These are phyloP conservation scores for Diutina scorzettiae DNA, from an alignment of 1,139 yeast genomes.

Conservation along the genomic window DNA sequence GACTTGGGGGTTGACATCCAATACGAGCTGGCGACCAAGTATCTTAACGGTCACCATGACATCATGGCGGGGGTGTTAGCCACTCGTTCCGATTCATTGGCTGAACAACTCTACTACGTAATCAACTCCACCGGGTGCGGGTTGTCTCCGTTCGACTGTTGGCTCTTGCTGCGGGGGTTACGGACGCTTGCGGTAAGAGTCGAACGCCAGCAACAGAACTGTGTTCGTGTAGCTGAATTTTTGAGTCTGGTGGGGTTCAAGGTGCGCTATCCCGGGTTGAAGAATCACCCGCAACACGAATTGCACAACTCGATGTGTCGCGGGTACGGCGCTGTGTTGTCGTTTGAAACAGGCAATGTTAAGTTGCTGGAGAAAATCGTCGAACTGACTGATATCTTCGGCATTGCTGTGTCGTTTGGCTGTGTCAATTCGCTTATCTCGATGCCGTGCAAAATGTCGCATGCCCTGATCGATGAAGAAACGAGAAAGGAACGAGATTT, in stretches of 20 bases:
- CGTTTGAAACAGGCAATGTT: constrained; percentile 76
- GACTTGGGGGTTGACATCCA: constrained; percentile 83
- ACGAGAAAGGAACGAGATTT: constrained; percentile 78
- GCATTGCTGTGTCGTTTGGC: constrained; percentile 89
- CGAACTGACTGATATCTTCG: constrained; percentile 64
- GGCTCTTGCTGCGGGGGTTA: constrained; percentile 79
- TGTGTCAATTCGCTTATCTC: constrained; percentile 86
- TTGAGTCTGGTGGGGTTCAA: constrained; percentile 48
- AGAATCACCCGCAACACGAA: constrained; percentile 70
- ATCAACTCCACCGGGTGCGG: constrained; percentile 90
- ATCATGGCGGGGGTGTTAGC: constrained; percentile 92
- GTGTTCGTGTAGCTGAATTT: constrained; percentile 62
- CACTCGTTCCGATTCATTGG: constrained; percentile 48
- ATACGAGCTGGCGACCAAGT: constrained; percentile 88
- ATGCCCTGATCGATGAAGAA: constrained; percentile 87
- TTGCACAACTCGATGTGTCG: constrained; percentile 66
- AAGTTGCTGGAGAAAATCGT: constrained; percentile 61
- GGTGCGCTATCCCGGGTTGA: constrained; percentile 78
- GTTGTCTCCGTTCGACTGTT: constrained; percentile 79
- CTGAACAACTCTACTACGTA: constrained; percentile 59
- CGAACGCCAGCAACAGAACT: constrained; percentile 78
- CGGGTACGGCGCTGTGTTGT: constrained; percentile 84
- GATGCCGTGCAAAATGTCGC: constrained; percentile 92
- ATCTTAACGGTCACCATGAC: constrained; percentile 88
- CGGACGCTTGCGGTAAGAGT: constrained; percentile 76